A percentile compares a stretch with the other conserved stretches of the same genome.
Evolutionary conservation across 139 green algal species (phyloP).

Genomic region (Ettlia oleoabundans): DNA sequence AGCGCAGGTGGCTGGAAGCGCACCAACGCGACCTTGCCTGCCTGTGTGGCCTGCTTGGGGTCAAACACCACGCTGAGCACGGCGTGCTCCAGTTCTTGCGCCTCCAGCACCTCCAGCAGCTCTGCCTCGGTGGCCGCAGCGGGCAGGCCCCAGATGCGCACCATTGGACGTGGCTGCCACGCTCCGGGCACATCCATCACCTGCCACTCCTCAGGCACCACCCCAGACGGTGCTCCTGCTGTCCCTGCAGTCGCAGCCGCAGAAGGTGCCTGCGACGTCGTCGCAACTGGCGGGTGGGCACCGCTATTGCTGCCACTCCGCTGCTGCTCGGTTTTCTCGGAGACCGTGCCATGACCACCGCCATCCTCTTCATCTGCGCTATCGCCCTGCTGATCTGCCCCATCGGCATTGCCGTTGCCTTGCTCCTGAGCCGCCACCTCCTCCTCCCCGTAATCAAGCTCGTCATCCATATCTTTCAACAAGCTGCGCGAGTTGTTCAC

Average conservation of each 20-base stretch:
- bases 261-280: background rate
- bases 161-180: constrained; percentile 52
- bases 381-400: background rate
- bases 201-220: constrained; percentile 64
- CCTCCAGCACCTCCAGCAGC: constrained; percentile 48
- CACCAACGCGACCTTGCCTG: constrained; percentile 43
- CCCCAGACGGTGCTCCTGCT: background rate
- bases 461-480: background rate
- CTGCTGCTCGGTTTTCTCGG: background rate
- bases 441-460: constrained; percentile 7
- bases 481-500: too few relatives aligned
- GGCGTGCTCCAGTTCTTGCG: constrained; percentile 6
- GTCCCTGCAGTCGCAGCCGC: background rate
- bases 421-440: constrained; percentile 13
- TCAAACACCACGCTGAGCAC: constrained; percentile 56
- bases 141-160: constrained; percentile 57
- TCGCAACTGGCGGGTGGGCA: too few relatives aligned
- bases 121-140: constrained; percentile 40
- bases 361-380: background rate
- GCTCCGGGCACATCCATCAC: constrained; percentile 56
- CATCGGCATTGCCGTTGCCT: background rate
- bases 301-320: background rate
- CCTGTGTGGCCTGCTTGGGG: constrained; percentile 17
- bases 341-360: background rate
- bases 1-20: constrained; percentile 49